Percentiles rank a stretch among this genome's conserved stretches.
Conservation (phyloP, 495 filamentous ascomycete genomes). For the Lasiosphaeria hispida region DNA sequence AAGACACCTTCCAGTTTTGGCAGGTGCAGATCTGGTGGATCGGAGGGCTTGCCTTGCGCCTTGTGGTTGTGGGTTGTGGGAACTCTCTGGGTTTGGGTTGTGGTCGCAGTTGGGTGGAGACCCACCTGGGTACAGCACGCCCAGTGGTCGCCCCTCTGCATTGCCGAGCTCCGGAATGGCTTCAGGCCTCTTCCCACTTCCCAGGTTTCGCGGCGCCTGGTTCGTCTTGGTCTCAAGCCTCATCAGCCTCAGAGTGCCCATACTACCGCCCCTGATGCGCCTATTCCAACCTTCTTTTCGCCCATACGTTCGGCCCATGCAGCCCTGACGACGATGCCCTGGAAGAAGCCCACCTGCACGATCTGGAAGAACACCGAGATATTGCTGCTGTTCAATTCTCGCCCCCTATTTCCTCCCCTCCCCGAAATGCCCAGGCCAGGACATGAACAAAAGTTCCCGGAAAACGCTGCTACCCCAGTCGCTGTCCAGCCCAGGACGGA, state of each 20-base stretch:
- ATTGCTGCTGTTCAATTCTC: background rate
- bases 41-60: too few relatives aligned
- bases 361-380: background rate
- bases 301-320: background rate
- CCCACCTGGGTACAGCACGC: background rate
- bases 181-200: constrained; percentile 7
- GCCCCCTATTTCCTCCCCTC: constrained; percentile 7
- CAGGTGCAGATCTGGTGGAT: too few relatives aligned
- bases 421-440: constrained; percentile 8
- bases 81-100: too few relatives aligned
- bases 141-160: constrained; percentile 4
- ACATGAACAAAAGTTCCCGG: constrained; percentile 10
- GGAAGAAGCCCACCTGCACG: too few relatives aligned
- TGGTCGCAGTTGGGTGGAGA: too few relatives aligned
- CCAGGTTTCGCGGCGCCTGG: background rate
- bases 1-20: too few relatives aligned
- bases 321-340: too few relatives aligned
- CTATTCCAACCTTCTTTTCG: constrained; percentile 10
- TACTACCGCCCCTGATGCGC: constrained; percentile 1
- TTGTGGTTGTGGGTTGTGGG: too few relatives aligned
- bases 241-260: background rate
- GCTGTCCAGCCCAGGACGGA: constrained; percentile 17
- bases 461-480: constrained; percentile 9
- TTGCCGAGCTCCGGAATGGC: constrained; percentile 20
- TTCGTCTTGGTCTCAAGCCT: constrained; percentile 11